Percentiles rank a stretch among this genome's conserved stretches.
Conservation (phyloP, 331 rosid genomes). For the Quercus phellos region DNA sequence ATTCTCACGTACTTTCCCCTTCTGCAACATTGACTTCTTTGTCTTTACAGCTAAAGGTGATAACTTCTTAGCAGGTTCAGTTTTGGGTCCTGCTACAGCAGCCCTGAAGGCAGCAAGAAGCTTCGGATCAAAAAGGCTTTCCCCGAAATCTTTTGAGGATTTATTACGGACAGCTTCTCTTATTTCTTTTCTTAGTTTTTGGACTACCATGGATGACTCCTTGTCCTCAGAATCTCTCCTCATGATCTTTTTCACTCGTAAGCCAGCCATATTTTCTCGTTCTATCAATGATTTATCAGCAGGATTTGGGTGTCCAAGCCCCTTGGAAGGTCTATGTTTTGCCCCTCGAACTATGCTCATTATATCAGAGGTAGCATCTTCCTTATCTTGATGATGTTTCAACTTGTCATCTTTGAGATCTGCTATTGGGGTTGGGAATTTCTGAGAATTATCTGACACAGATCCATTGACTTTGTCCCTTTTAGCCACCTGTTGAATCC, state of each 20-base stretch:
- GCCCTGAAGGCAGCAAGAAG: slow-evolving; percentile 95
- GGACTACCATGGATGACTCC: slow-evolving; percentile 69
- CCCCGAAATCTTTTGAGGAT: slow-evolving; percentile 57
- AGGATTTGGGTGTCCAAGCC: slow-evolving; percentile 24
- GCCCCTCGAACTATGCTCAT: slow-evolving; percentile 72
- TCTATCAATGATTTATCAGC: slow-evolving; percentile 37
- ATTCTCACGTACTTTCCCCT: slow-evolving; percentile 82
- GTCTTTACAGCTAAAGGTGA: slow-evolving; percentile 62
- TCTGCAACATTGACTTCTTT: slow-evolving; percentile 74
- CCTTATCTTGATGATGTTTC: slow-evolving; percentile 31
- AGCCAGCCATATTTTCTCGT: slow-evolving; percentile 52
- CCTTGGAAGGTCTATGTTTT: slow-evolving; percentile 48
- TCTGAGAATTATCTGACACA: slow-evolving; percentile 32
- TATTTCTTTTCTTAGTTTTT: slow-evolving; percentile 75
- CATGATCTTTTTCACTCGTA: slow-evolving; percentile 95
- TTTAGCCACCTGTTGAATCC: slow-evolving; percentile 25
- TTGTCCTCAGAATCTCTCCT: slow-evolving; percentile 67
- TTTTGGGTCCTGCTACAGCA: slow-evolving; percentile 72
- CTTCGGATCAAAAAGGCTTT: slow-evolving; percentile 68
- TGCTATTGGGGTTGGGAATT: slow-evolving; percentile 18
- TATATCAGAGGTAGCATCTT: slow-evolving; percentile 40
- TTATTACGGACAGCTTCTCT: slow-evolving; percentile 79
- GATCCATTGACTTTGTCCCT: slow-evolving; percentile 21
- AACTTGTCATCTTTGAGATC: slow-evolving; percentile 26
- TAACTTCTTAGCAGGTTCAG: slow-evolving; percentile 59